Base-by-base conservation (phyloP, 148 eudicot species). In the Chenopodium album region DNA sequence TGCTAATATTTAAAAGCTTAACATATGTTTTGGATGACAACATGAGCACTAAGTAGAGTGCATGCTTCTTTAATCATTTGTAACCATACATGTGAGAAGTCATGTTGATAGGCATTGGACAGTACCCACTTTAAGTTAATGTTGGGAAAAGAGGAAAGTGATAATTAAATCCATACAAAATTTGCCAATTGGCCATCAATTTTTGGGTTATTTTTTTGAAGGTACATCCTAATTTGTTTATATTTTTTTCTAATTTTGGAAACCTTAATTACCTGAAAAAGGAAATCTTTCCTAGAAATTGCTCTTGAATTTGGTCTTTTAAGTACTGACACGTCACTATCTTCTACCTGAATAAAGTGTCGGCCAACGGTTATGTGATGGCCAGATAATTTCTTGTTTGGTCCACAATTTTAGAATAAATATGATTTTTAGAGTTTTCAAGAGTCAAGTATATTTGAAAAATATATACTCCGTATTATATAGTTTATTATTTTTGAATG, bases 261-360 rank as follows among this genome's bases (percentile, higher is more conserved):
- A 81, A 81, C 83, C 78, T 73, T 73, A 84, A 76, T 76, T 20
- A 31, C 17, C 86, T 69, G 64, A 23, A 68, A 37, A 56, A 19
- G 75, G 86, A 84, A 84, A 79, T 76, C 26, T 54, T 76, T 47
- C 59, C 62, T 83, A 37, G 72, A 32, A 29, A 44, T 82, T 56
- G 75, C 67, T 64, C 65, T 59, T 46, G 2, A 84, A 69, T 23
- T 69, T 6, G 4, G 73, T 14, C 9, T 23, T 10, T 41, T 41
- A 41, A n/a, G 29, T 79, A 26, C 79, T 75, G 75, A 73, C 85
- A 83, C 41, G 60, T 79, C 79, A 79, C 82, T 22, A 66, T 52
- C 56, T 68, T 73, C 12, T 13, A 71, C 13, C 73, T 31, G n/a
- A 46, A 23, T 7, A 54, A 79, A 17, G 37, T 75, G 79, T 78